Evolutionary conservation across 306 rosid species (phyloP), one percentile per base, ranked within the genome.

Genomic region (Oemleria cerasiformis): DNA sequence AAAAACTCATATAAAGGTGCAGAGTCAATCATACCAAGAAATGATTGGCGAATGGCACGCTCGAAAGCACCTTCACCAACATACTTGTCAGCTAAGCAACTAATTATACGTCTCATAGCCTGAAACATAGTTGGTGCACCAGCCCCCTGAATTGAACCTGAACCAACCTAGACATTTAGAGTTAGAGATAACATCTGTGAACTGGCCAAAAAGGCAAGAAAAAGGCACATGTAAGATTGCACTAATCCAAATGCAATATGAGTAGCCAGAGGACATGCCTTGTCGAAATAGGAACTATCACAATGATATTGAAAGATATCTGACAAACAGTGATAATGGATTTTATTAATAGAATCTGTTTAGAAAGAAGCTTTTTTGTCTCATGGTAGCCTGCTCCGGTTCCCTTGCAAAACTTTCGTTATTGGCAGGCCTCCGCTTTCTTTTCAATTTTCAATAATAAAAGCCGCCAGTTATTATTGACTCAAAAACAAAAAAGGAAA

Each of bases 71-170:
- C 86, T 91, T 93, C 98, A 67, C 96, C 82, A 76, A 84, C 79
- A 78, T 79, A 72, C 60, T 60, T 71, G 25, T 80, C 73, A 60
- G 81, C 81, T 50, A 93, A 81, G 85, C 84, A 70, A 65, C 94
- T 84, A 71, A 80, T 82, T 74, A 93, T 87, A 68, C 97, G 97
- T 72, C 88, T 93, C 84, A 93, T 93, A 69, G 94, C 97, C 88
- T 93, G 97, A 85, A 93, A 93, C 91, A 91, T 93, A 63, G 97
- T 93, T 71, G 98, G 97, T 50, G 98, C 98, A 77, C 98, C 98
- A 83, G 98, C 98, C 79, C 97, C 98, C 80, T 93, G 98, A 78
- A 87, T 73, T 76, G 98, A 93, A 78, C 73, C 94, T 86, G 98
- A 93, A 84, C 97, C 98, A 74, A 93, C 98, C 98, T 93, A 88